Base-by-base conservation (phyloP, 306 rosid genomes). In the Cicer bijugum region DNA sequence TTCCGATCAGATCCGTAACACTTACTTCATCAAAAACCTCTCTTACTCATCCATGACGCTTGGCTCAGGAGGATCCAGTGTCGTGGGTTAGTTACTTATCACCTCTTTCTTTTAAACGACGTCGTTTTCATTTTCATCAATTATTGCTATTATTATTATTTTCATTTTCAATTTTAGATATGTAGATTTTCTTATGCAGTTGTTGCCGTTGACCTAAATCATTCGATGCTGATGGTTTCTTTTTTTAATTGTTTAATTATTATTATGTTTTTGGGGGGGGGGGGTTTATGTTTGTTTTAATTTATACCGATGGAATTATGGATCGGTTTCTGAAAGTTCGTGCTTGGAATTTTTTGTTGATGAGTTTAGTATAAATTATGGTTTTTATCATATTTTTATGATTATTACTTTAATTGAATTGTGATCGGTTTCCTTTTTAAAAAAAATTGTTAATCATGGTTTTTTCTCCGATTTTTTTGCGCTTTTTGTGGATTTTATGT, bases 11-110 rank as follows among this genome's bases (percentile, higher is more conserved):
- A 91, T 91, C 97, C 83, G 47, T 57, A 39, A 38, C 52, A 16
- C 78, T 80, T 47, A 47, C 65, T 52, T 44, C 72, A 50, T 75
- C 45, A 55, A 76, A 53, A 19, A 6, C 64, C 43, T 78, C 65
- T 23, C 7, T 72, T 62, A 71, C 16, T 61, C 75, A 83, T 82
- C 98, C 82, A 94, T 94, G 98, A 94, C 98, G 94, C 97, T 94
- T 53, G 98, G 98, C 83, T 89, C 96, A 35, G 97, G 87, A 69
- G 97, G 96, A 85, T 94, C 98, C 83, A 81, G 96, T 88, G 97
- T 91, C 72, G 99, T 94, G 81, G 99, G 99, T 94, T 76, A 86
- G 95, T 80, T 23, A 66, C 75, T 67, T 19, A 17, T 66, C 20
- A 17, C 50, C 42, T 11, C 11, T 16, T 70, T 55, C 46, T 53